Evolutionary conservation across 2,329 filamentous ascomycete genomes (phyloP).

Genomic region (Pyrenophora tritici-repentis): DNA sequence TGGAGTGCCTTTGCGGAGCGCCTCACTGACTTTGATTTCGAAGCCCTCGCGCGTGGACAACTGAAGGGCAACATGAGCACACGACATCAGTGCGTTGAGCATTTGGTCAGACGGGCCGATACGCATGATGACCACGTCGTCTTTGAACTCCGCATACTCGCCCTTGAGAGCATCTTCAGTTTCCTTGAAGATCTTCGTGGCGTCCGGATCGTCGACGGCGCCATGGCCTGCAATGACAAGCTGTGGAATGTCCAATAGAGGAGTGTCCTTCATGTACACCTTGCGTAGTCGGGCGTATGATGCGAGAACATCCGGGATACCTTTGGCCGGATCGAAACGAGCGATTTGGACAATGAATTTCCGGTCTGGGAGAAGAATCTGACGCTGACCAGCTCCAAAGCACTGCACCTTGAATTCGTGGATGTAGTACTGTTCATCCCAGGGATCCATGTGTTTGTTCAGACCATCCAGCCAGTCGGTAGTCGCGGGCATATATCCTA

Average conservation of each 20-base stretch:
- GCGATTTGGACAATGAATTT: conserved; percentile 81
- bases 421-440: conserved; percentile 74
- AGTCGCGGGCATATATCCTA: conserved; percentile 77
- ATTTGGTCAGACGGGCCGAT: conserved; percentile 79
- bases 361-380: conserved; percentile 63
- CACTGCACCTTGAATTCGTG: conserved; percentile 72
- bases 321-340: conserved; percentile 82
- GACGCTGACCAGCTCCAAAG: conserved; percentile 63
- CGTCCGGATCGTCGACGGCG: conserved; percentile 81
- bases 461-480: conserved; percentile 85
- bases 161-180: conserved; percentile 70
- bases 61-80: conserved; percentile 74
- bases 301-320: conserved; percentile 76
- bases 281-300: conserved; percentile 75
- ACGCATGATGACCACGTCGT: conserved; percentile 75
- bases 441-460: conserved; percentile 74
- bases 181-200: conserved; percentile 71
- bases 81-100: conserved; percentile 75
- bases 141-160: conserved; percentile 54
- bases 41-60: conserved; percentile 83
- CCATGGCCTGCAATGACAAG: conserved; percentile 79
- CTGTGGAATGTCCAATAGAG: conserved; percentile 64
- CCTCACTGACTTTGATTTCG: conserved; percentile 85
- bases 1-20: conserved; percentile 77
- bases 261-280: conserved; percentile 59